Evolutionary conservation across 768 basidiomycete genomes (phyloP).

Genomic region (Tricholoma sp.): DNA sequence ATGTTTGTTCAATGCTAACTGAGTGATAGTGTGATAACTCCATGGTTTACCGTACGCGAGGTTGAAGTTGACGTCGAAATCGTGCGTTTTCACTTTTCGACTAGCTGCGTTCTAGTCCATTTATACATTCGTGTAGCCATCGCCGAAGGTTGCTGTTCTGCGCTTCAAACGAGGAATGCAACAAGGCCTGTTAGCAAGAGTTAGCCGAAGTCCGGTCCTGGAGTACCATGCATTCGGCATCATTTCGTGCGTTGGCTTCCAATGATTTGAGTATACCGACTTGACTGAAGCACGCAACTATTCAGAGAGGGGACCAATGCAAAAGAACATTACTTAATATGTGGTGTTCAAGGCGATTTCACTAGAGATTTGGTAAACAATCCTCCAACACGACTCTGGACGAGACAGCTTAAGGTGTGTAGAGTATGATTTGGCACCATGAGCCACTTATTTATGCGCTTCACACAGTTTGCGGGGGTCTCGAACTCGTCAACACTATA

Average conservation of each 20-base stretch:
- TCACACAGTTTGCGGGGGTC: conserved; percentile 68
- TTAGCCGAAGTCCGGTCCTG: conserved; percentile 69
- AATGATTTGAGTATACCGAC: neutral
- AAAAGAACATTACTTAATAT: conserved; percentile 76
- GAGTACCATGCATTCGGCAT: conserved; percentile 84
- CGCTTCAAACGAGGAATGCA: conserved; percentile 83
- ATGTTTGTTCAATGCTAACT: neutral
- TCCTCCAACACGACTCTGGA: conserved; percentile 71
- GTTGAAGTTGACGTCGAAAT: conserved; percentile 73
- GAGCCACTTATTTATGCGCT: neutral
- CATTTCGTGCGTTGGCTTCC: conserved; percentile 43
- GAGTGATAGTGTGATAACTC: conserved; percentile 52
- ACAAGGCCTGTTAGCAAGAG: conserved; percentile 70
- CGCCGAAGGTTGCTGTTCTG: conserved; percentile 72
- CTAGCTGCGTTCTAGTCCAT: conserved; percentile 5
- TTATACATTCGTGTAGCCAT: conserved; percentile 46
- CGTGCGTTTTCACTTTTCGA: conserved; percentile 34
- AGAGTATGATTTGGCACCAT: no score
- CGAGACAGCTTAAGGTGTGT: conserved; percentile 72
- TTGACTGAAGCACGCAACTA: neutral
- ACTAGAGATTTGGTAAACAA: conserved; percentile 65
- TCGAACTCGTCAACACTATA: conserved; percentile 76
- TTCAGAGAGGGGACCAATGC: conserved; percentile 65
- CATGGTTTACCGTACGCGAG: conserved; percentile 73
- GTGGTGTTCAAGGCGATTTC: conserved; percentile 81